These are phyloP conservation scores for Hymenoscyphus salicellus DNA, from an alignment of 2,329 filamentous ascomycete genomes.

Conservation along the genomic window DNA sequence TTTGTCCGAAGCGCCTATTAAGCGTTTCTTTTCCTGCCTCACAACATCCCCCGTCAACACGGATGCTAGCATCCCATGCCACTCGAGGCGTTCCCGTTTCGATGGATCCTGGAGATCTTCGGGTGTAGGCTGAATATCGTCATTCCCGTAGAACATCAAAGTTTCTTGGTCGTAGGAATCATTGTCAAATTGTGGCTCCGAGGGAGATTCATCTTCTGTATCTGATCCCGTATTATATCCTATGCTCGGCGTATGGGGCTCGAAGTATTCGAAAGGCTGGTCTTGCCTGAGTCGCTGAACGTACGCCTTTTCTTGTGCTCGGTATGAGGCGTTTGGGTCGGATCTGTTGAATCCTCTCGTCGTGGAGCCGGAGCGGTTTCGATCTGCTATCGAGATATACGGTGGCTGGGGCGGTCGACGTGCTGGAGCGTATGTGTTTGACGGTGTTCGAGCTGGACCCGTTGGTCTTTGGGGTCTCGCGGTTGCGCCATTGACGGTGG, in stretches of 20 bases:
- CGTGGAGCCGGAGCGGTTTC: constrained; percentile 55
- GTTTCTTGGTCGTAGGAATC: constrained; percentile 89
- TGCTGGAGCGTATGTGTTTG: constrained; percentile 72
- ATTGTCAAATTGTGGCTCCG: constrained; percentile 71
- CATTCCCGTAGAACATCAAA: constrained; percentile 86
- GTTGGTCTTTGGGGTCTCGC: constrained; percentile 64
- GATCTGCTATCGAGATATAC: constrained; percentile 41
- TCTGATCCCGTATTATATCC: constrained; percentile 71
- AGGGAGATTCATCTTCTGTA: constrained; percentile 86
- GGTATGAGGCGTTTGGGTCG: constrained; percentile 70
- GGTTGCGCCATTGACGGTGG: constrained; percentile 45
- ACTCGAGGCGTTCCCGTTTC: constrained; percentile 88
- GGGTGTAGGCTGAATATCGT: constrained; percentile 80
- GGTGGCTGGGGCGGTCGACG: constrained; percentile 51
- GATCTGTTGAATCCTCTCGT: constrained; percentile 48
- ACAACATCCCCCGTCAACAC: constrained; percentile 96
- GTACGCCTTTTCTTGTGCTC: constrained; percentile 90
- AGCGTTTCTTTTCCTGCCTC: constrained; percentile 92
- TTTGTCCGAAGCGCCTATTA: constrained; percentile 73
- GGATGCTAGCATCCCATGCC: constrained; percentile 96
- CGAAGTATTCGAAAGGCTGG: constrained; percentile 48
- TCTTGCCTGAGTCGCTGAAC: constrained; percentile 87
- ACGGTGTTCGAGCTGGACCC: constrained; percentile 69
- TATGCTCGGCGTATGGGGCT: constrained; percentile 66
- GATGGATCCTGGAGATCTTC: constrained; percentile 87